Evolutionary conservation across 306 rosid genomes (phyloP).

Genomic region (Dryas octopetala): DNA sequence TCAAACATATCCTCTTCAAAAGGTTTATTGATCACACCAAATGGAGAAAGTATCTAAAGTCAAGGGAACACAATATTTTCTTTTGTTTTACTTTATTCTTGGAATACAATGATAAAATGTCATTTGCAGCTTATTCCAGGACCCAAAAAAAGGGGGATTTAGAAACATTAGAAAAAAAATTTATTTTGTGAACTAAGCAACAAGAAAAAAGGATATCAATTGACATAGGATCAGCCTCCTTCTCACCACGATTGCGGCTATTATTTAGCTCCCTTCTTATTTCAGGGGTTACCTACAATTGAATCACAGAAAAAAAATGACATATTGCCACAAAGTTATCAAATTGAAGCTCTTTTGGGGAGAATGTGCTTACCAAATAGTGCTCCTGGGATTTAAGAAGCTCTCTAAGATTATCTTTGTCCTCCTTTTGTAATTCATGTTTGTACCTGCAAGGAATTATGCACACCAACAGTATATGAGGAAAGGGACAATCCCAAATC

Average conservation of each 20-base stretch:
- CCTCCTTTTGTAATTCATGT: constrained; percentile 72
- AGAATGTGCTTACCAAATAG: constrained; percentile 55
- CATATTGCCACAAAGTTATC: constrained; percentile 14
- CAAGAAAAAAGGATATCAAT: constrained; percentile 68
- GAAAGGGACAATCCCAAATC: neutral
- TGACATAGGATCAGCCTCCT: constrained; percentile 66
- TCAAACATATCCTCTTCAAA: constrained; percentile 81
- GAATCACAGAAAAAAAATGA: constrained; percentile 9
- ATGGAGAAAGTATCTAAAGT: constrained; percentile 45
- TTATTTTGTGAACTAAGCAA: neutral
- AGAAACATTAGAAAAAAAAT: neutral
- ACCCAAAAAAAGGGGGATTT: neutral
- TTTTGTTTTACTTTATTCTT: neutral
- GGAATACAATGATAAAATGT: neutral
- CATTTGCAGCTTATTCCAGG: neutral
- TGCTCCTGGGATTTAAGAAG: constrained; percentile 76
- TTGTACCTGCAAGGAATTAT: constrained; percentile 68
- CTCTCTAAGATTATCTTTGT: constrained; percentile 62
- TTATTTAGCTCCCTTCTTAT: constrained; percentile 65
- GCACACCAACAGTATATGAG: constrained; percentile 6
- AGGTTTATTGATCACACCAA: constrained; percentile 60
- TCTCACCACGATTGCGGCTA: constrained; percentile 91
- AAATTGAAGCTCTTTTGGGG: constrained; percentile 10
- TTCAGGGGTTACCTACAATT: constrained; percentile 87
- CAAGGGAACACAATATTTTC: constrained; percentile 29